Evolutionary conservation across 1,139 yeast species (phyloP).

Genomic region (Yamadazyma epiphylla): DNA sequence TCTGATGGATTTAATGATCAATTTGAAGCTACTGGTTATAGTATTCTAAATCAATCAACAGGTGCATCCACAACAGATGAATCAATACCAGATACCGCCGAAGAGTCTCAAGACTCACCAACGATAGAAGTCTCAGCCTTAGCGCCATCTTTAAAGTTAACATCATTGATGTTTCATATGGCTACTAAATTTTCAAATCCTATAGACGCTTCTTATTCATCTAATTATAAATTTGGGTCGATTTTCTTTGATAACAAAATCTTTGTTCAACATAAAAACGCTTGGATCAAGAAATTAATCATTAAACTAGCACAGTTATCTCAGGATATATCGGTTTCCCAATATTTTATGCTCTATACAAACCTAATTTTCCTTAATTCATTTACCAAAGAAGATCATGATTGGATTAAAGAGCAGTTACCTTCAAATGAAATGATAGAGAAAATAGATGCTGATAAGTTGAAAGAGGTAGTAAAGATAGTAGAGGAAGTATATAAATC

Average conservation of each 20-base stretch:
- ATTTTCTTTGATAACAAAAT: conserved; percentile 18
- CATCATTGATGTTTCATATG: conserved; percentile 20
- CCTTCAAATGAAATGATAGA: not conserved
- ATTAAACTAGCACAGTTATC: too few relatives aligned
- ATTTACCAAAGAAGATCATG: too few relatives aligned
- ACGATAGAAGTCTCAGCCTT: not conserved
- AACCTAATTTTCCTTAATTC: too few relatives aligned
- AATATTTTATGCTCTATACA: too few relatives aligned
- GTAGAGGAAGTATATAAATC: conserved; percentile 29
- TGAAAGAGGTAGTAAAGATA: conserved; percentile 16
- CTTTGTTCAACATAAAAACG: conserved; percentile 23
- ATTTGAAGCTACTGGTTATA: conserved; percentile 11
- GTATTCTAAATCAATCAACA: conserved; percentile 3
- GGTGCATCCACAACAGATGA: too few relatives aligned
- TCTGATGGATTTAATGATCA: conserved; percentile 9
- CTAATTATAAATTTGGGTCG: conserved; percentile 16
- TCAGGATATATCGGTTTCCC: too few relatives aligned
- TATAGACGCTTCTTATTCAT: conserved; percentile 2
- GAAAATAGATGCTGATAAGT: too few relatives aligned
- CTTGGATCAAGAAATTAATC: conserved; percentile 18
- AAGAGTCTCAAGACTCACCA: too few relatives aligned
- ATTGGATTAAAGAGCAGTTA: not conserved
- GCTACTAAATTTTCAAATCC: conserved; percentile 15
- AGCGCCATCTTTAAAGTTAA: conserved; percentile 23
- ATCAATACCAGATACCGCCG: too few relatives aligned